Base-by-base conservation (phyloP, 441 rosid genomes). In the Jatropha multifida region DNA sequence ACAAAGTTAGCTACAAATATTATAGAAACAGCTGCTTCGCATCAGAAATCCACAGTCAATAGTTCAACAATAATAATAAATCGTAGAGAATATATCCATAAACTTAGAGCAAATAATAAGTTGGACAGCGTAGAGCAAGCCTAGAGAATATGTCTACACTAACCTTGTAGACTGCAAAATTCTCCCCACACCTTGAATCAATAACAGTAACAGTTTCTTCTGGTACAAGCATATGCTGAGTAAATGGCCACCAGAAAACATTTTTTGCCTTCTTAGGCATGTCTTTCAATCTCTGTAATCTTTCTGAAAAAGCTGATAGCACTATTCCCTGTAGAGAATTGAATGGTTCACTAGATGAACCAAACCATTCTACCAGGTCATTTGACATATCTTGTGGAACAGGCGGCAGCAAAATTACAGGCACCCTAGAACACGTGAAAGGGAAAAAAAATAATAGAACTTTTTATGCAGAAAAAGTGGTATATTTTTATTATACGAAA, bases 191-290 rank as follows among this genome's bases (percentile, higher is more conserved):
- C 23, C 98, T 87, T 69, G 98, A 93, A 88, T 95, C 97, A 83
- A 95, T 93, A 48, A 93, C 92, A 48, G 97, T 90, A 78, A 93
- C 86, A 76, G 51, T 74, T 62, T 78, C 88, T 83, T 91, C 85
- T 14, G 87, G 87, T 41, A 95, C 91, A 78, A 89, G 89, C 67
- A 82, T 84, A 83, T 95, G 99, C 83, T 95, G 97, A 81, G 99
- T 93, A 84, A 92, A 93, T 11, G 99, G 98, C 99, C 98, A 92
- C 98, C 99, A 95, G 69, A 95, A 88, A 74, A 86, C 81, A 63
- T 92, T 84, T 60, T 83, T 83, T 51, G 98, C 98, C 78, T 74
- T 91, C 86, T 84, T 93, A 18, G 88, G 81, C 97, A 93, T 92
- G 60, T 83, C 83, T 76, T 83, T 81, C 75, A 95, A 75, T 74